Evolutionary conservation across 352 stramenopile genomes (phyloP).

Genomic region (Phytophthora pinifolia): DNA sequence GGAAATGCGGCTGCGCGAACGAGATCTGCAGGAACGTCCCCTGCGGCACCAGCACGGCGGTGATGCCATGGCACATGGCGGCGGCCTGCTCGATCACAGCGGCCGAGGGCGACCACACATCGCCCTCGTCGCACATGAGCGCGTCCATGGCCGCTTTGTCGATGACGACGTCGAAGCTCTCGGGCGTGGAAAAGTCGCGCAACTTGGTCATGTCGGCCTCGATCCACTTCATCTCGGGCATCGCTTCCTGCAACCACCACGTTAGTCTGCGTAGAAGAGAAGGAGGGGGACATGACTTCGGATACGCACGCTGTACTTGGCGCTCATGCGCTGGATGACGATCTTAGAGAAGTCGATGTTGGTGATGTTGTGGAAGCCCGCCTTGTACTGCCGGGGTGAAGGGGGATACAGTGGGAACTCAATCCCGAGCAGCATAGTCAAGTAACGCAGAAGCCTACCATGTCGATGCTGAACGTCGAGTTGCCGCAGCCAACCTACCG

Average conservation of each 20-base stretch:
- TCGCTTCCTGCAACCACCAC: slow-evolving; percentile 26
- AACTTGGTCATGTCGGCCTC: slow-evolving; percentile 66
- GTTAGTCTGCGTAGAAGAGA: background rate
- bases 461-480: slow-evolving; percentile 68
- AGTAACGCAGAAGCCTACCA: slow-evolving; percentile 31
- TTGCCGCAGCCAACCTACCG: slow-evolving; percentile 73
- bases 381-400: slow-evolving; percentile 40
- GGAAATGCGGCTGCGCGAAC: slow-evolving; percentile 83
- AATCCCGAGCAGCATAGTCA: background rate
- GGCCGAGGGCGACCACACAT: slow-evolving; percentile 68
- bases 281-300: too few species aligned
- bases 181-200: slow-evolving; percentile 33
- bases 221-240: slow-evolving; percentile 55
- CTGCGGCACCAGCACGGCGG: slow-evolving; percentile 37
- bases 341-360: slow-evolving; percentile 74
- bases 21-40: slow-evolving; percentile 78
- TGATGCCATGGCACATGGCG: slow-evolving; percentile 57
- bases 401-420: slow-evolving; percentile 7
- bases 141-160: slow-evolving; percentile 89
- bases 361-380: slow-evolving; percentile 59
- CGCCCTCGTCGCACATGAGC: slow-evolving; percentile 71
- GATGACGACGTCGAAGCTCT: slow-evolving; percentile 74
- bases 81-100: slow-evolving; percentile 45
- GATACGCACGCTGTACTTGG: slow-evolving; percentile 45
- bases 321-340: slow-evolving; percentile 69